Conservation (phyloP, 164 flowering plant species). For the Kalanchoe fedtschenkoi region DNA sequence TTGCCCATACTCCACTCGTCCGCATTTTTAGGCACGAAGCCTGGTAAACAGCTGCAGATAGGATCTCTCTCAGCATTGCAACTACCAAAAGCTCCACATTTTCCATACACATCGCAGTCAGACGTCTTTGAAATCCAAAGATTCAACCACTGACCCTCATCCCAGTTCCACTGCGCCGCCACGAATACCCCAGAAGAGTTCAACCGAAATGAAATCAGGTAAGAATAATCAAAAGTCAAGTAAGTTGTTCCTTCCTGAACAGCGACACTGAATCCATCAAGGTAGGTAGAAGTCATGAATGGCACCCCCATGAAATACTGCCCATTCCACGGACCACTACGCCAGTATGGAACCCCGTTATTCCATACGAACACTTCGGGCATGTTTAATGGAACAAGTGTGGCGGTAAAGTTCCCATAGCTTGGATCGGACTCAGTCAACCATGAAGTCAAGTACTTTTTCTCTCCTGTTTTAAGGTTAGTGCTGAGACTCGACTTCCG, state of each 20-base stretch:
- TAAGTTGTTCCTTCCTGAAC: conserved; percentile 4
- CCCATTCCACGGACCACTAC: too few species aligned
- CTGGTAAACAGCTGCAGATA: conserved; percentile 28
- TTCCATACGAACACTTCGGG: too few species aligned
- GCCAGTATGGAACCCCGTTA: too few species aligned
- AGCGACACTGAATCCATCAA: conserved; percentile 8
- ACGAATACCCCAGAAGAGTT: neutral
- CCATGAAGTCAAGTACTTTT: too few species aligned
- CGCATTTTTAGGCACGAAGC: conserved; percentile 18
- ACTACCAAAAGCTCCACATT: too few species aligned
- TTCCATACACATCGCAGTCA: too few species aligned
- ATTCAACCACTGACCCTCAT: too few species aligned
- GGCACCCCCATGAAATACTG: conserved; percentile 21
- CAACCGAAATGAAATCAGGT: neutral
- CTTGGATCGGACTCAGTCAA: too few species aligned
- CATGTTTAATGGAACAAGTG: conserved; percentile 28
- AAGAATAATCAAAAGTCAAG: neutral
- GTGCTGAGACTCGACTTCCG: too few species aligned
- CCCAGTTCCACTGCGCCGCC: conserved; percentile 11
- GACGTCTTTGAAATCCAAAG: neutral
- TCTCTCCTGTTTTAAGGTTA: conserved; percentile 7
- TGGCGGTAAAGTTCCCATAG: too few species aligned
- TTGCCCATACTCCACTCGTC: conserved; percentile 18
- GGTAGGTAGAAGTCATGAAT: conserved; percentile 7
- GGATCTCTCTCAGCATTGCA: conserved; percentile 12